Base-by-base conservation (phyloP, 2,329 filamentous ascomycete species). In the Pseudogymnoascus sp. region DNA sequence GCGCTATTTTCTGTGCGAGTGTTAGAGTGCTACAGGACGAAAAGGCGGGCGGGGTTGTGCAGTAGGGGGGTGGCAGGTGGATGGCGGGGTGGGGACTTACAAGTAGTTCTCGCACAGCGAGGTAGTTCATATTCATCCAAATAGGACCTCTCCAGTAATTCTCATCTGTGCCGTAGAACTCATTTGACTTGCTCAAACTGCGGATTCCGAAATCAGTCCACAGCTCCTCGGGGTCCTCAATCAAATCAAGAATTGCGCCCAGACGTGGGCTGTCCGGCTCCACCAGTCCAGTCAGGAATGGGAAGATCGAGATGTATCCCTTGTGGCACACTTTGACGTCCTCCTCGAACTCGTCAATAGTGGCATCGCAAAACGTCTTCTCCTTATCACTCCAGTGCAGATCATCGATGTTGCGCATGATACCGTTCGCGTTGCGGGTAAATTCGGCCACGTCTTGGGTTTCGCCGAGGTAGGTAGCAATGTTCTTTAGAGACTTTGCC, bases 121-220 rank as follows among this genome's bases (percentile, higher is more conserved):
- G 79, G 74, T 96, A 97, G 76, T 97, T 97, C 67, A 97, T 92
- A 71, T 94, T 94, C 71, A 97, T 89, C 93, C 93, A 97, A 22
- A 97, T 83, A 0, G 94, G 92, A 65, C 90, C 89, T 64, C 92
- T 84, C 93, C 94, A 99, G 78, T 99, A 99, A 74, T 99, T 97
- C 78, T 99, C 94, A 1, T 81, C 90, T 0, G 92, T 96, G 39
- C 88, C 91, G 73, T 97, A 97, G 64, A 91, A 84, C 69, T 87
- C 80, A 70, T 93, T 88, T 68, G 85, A 85, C 76, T 88, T 88
- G 76, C 92, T 96, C 73, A 99, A 74, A 74, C 92, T 96, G 63
- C 93, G 83, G 64, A 99, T 83, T n/a, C 94, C 94, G 69, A 89
- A 86, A 2, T 87, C 82, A 70, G 89, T 96, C 86, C 92, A 97